Evolutionary conservation across 1,139 yeast genomes (phyloP).

Genomic region (Candida sanyaensis): DNA sequence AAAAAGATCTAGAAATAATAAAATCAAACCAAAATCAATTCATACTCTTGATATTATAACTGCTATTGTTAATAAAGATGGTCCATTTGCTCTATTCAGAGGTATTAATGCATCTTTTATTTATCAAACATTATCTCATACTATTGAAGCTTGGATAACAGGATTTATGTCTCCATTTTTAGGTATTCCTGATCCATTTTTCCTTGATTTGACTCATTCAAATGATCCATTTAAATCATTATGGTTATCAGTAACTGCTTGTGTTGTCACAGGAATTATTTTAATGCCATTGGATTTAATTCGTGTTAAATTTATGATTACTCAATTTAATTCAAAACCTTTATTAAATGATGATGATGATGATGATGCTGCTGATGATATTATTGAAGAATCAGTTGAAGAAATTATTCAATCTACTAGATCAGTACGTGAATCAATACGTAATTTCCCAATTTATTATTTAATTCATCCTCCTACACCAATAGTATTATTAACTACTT

Average conservation of each 20-base stretch:
- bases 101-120: constrained; percentile 87
- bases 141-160: constrained; percentile 89
- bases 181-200: constrained; percentile 89
- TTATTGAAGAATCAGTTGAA: constrained; percentile 9
- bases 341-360: constrained; percentile 7
- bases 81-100: constrained; percentile 81
- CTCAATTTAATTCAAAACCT: constrained; percentile 39
- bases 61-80: constrained; percentile 72
- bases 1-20: constrained; percentile 18
- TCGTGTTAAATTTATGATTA: constrained; percentile 72
- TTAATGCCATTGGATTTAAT: constrained; percentile 83
- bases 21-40: constrained; percentile 61
- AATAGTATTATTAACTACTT: constrained; percentile 53
- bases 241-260: constrained; percentile 66
- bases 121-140: constrained; percentile 70
- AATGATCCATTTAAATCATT: constrained; percentile 74
- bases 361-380: no score
- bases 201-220: constrained; percentile 80
- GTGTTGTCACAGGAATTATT: constrained; percentile 72
- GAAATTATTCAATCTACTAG: constrained; percentile 23
- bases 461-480: constrained; percentile 57
- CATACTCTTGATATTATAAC: constrained; percentile 74
- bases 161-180: constrained; percentile 82
- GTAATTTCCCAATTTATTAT: constrained; percentile 39
- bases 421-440: constrained; percentile 41